Base-by-base conservation (phyloP, 257 asterid species). In the Solanum sejunctum region DNA sequence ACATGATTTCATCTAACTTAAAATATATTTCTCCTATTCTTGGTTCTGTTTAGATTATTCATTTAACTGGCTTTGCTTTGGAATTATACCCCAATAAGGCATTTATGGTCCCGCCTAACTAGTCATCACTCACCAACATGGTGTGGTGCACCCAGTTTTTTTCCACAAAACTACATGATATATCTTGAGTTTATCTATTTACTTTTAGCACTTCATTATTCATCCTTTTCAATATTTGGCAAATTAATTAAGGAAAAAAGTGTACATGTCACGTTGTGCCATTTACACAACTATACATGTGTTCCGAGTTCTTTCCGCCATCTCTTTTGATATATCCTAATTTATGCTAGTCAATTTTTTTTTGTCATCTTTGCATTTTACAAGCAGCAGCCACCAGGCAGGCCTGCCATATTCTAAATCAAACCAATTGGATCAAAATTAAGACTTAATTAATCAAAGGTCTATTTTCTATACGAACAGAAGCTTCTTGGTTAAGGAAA, bases 81-180 rank as follows among this genome's bases (percentile, higher is more conserved):
- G 88, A 83, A 52, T 67, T 84, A 79, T 85, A 58, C 87, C 81
- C 52, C 15, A 60, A 83, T 66, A 85, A 69, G 85, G 86, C 83
- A 86, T 63, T 6, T 26, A 41, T 72, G 79, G 83, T 57, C 89
- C 87, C 86, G 21, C 64, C 85, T 43, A 26, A 28, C 77, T 88
- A 86, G 66, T 88, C 63, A 84, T 82, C 67, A 9, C 52, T 88
- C 82, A 39, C 41, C 72, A 85, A 79, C 16, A 47, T 70, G 85
- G 85, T 73, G 83, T 26, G 79, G 39, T 86, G 86, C 85, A 67
- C 80, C 64, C 82, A 36, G 85, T 75, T 87, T 87, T 85, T 85
- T 51, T 1, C 64, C 63, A 87, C 85, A 13, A 69, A 67, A 21
- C 60, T 55, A 66, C 66, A 39, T 9, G 55, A 56, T 36, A 36